Conservation (phyloP, 1,284 basidiomycete genomes). For the Sporisorium sorghi region DNA sequence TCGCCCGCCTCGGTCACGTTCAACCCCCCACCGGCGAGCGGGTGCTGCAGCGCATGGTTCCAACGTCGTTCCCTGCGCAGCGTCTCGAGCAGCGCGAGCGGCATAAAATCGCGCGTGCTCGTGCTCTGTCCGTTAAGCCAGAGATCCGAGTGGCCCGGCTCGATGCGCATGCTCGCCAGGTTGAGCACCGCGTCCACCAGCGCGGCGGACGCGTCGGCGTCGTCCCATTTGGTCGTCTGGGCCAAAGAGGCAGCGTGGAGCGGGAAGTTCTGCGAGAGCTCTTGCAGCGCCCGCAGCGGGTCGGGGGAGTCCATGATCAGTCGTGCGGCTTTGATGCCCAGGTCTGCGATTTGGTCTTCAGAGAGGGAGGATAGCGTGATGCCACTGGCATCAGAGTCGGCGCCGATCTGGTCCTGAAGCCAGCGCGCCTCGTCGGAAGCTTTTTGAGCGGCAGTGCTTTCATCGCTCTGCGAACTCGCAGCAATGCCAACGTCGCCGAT, state of each 20-base stretch:
- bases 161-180: slow-evolving; percentile 36
- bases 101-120: slow-evolving; percentile 38
- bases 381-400: slow-evolving; percentile 2
- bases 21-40: slow-evolving; percentile 77
- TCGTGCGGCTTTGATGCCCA: slow-evolving; percentile 54
- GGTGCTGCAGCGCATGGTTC: slow-evolving; percentile 70
- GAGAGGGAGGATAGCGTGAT: slow-evolving; percentile 25
- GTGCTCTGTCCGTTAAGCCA: slow-evolving; percentile 64
- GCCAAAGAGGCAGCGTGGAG: slow-evolving; percentile 52
- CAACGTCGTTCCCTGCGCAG: slow-evolving; percentile 80
- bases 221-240: slow-evolving; percentile 39
- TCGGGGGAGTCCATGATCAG: slow-evolving; percentile 54
- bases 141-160: slow-evolving; percentile 53
- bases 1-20: slow-evolving; percentile 78
- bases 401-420: slow-evolving; percentile 38
- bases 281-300: slow-evolving; percentile 58
- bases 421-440: slow-evolving; percentile 20
- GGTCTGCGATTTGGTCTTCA: slow-evolving; percentile 29
- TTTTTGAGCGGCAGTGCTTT: neutral
- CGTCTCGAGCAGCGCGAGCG: slow-evolving; percentile 39
- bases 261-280: slow-evolving; percentile 65
- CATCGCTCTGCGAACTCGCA: slow-evolving; percentile 12
- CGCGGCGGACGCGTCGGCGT: slow-evolving; percentile 19
- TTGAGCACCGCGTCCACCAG: slow-evolving; percentile 41
- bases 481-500: slow-evolving; percentile 36